Evolutionary conservation across 2,329 filamentous ascomycete genomes (phyloP), one percentile per base, ranked within the genome.

Genomic region (Stemphylium vesicarium): DNA sequence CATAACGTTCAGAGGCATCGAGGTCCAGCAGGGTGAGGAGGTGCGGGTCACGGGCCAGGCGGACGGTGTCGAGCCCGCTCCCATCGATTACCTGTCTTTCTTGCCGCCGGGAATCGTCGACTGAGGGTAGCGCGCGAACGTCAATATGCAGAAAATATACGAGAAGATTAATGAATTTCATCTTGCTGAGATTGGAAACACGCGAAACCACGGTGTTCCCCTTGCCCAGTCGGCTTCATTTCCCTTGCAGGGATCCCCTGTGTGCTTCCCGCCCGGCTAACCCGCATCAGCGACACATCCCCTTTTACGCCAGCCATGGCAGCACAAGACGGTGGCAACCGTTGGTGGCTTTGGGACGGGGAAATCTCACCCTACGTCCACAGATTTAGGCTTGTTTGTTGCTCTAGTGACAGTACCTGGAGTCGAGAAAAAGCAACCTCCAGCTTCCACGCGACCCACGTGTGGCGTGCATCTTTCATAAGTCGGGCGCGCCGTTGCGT

Each of bases 41-140:
- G 59, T 89, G 48, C 83, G 77, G 62, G 80, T 89, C 55, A 79
- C 84, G 3, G 86, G 87, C 0, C 76, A 63, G 26, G 81, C 87
- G 0, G 78, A 88, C 70, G 86, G 87, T 0, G 75, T 78, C 22
- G 88, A 90, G 75, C 80, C 80, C 10, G 88, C 88, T 46, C 85
- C 88, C 4, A 49, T 91, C 57, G 88, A 91, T 74, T 90, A 90
- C 70, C 73, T 90, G 37, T 81, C 82, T 4, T 73, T 91, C 43
- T 67, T 90, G 53, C 87, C 87, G 0, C 64, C 72, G 3, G 85
- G 84, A 0, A 70, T 84, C 20, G 76, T 85, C 12, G 85, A 88
- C 69, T 88, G 75, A 63, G 31, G 24, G n/a, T 4, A 10, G n/a
- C 12, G 35, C 22, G 37, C 26, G 40, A 36, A 20, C 24, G 36